These are phyloP conservation scores for Daldinia grandis DNA, from an alignment of 495 filamentous ascomycete genomes.

Conservation along the genomic window DNA sequence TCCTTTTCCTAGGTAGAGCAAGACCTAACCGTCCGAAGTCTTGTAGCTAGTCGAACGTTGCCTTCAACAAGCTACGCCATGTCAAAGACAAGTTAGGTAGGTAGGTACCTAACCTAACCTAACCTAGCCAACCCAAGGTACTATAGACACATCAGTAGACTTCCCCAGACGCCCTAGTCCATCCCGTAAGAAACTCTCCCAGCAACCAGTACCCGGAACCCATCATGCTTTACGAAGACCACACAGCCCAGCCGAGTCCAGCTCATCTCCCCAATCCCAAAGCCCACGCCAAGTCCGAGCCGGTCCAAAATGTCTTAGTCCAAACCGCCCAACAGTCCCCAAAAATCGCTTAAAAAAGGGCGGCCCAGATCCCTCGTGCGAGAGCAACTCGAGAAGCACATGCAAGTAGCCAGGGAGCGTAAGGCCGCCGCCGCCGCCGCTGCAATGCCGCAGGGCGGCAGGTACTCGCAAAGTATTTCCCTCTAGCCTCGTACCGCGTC, in stretches of 20 bases:
- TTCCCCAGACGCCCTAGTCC: too few species aligned
- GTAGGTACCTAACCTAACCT: neutral
- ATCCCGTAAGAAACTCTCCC: neutral
- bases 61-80: too few species aligned
- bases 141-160: neutral
- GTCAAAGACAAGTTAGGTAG: too few species aligned
- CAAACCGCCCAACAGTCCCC: neutral
- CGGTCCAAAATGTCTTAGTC: neutral
- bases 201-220: neutral
- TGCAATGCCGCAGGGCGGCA: neutral
- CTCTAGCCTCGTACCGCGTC: neutral
- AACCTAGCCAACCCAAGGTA: too few species aligned
- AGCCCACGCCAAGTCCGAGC: neutral
- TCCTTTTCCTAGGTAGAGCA: neutral
- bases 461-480: slow-evolving; percentile 4
- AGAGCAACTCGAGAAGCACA: neutral
- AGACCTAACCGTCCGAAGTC: neutral
- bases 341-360: neutral
- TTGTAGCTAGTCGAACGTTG: neutral
- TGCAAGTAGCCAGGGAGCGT: slow-evolving; percentile 1
- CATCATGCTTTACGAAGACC: neutral
- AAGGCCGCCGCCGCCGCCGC: neutral
- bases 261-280: neutral
- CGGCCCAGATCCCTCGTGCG: slow-evolving; percentile 1
- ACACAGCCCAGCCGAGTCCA: neutral